Conservation (phyloP, 2,329 filamentous ascomycete genomes). For the Nothophaeocryptopus gaeumannii region DNA sequence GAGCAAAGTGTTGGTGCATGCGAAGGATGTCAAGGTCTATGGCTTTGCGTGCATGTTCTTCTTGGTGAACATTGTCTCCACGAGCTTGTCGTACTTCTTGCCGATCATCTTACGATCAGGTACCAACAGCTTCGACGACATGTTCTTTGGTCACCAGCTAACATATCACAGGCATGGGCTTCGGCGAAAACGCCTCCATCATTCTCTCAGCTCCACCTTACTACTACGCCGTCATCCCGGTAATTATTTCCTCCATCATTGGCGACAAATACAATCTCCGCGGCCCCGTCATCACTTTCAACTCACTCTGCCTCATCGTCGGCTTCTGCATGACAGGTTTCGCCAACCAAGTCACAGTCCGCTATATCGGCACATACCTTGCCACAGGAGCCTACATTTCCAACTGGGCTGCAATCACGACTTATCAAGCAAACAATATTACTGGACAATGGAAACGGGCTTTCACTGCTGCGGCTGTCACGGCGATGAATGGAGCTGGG, state of each 20-base stretch:
- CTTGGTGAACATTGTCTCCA: constrained; percentile 64
- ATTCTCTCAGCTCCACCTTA: constrained; percentile 65
- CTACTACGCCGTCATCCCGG: constrained; percentile 64
- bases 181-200: constrained; percentile 47
- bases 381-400: constrained; percentile 66
- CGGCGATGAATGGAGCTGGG: constrained; percentile 59
- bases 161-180: constrained; percentile 37
- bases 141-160: too few relatives aligned
- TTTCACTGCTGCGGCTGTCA: constrained; percentile 59
- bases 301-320: constrained; percentile 58
- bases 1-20: constrained; percentile 55
- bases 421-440: constrained; percentile 63
- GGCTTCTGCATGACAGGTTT: constrained; percentile 67
- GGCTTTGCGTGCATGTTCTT: constrained; percentile 65
- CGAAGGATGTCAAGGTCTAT: constrained; percentile 61
- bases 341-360: constrained; percentile 55
- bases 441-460: constrained; percentile 63
- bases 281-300: constrained; percentile 64
- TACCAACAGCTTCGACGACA: too few relatives aligned
- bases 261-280: constrained; percentile 61
- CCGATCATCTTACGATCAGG: constrained; percentile 46
- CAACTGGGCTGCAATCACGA: constrained; percentile 66
- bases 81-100: constrained; percentile 63
- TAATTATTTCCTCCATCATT: constrained; percentile 60
- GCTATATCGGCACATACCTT: constrained; percentile 64